A percentile compares a stretch with the other conserved stretches of the same genome.
Conservation (phyloP, 306 rosid genomes). For the Styphnolobium japonicum region DNA sequence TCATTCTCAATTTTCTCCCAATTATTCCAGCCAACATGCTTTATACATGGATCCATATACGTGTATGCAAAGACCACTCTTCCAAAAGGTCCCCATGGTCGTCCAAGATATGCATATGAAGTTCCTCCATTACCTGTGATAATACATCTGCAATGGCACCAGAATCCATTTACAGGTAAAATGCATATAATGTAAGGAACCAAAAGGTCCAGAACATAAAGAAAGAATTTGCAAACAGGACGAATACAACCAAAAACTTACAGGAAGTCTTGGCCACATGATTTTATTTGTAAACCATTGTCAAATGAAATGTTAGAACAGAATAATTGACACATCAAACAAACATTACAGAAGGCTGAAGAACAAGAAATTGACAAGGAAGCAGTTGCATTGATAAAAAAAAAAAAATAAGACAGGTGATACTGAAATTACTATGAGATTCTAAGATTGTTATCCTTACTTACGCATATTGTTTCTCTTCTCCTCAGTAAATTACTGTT, state of each 20-base stretch:
- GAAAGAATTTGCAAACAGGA: neutral
- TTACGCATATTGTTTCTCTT: too few species aligned
- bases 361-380: too few species aligned
- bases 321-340: neutral
- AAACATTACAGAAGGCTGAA: neutral
- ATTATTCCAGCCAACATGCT: slow-evolving; percentile 73
- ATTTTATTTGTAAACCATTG: neutral
- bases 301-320: neutral
- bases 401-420: neutral
- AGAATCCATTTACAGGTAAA: neutral
- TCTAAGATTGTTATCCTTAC: too few species aligned
- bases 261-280: neutral
- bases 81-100: slow-evolving; percentile 97
- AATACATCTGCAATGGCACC: slow-evolving; percentile 61
- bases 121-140: slow-evolving; percentile 70
- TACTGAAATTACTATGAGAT: neutral
- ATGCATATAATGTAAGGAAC: neutral
- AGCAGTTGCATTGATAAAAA: too few species aligned
- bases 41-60: slow-evolving; percentile 71
- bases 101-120: slow-evolving; percentile 61
- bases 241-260: neutral
- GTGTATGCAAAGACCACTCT: slow-evolving; percentile 85
- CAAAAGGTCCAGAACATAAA: neutral
- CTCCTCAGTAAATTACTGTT: too few species aligned
- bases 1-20: slow-evolving; percentile 85